Percentiles rank a stretch among this genome's conserved stretches.
These are phyloP conservation scores for Sicyos edulis DNA, from an alignment of 306 rosid genomes.

Conservation along the genomic window DNA sequence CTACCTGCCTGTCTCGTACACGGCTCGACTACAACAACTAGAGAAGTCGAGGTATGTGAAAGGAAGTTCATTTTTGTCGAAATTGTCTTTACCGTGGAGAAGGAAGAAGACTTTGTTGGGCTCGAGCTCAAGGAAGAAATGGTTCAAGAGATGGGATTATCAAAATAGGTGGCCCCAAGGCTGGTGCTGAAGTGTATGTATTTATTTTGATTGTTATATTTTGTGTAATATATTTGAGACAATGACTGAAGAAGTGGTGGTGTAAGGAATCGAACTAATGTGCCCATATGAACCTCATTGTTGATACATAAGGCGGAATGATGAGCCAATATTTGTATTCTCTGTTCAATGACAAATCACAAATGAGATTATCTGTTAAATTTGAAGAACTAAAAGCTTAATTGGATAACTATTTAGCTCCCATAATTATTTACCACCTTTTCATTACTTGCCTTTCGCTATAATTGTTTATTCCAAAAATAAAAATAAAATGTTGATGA, in stretches of 20 bases:
- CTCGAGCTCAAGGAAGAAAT: constrained; percentile 28
- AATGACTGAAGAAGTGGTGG: background rate
- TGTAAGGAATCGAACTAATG: too few species aligned
- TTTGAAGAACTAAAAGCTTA: background rate
- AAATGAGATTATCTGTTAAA: background rate
- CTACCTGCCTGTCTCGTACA: constrained; percentile 12
- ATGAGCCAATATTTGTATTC: background rate
- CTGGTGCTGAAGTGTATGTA: constrained; percentile 38
- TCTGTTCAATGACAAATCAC: background rate
- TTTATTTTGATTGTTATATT: background rate
- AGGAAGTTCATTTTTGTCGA: constrained; percentile 23
- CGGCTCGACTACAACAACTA: constrained; percentile 6
- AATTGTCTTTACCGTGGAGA: constrained; percentile 25
- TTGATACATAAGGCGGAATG: background rate
- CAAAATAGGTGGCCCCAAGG: constrained; percentile 70
- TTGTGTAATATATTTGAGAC: background rate
- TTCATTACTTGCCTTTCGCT: too few species aligned
- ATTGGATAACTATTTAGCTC: background rate
- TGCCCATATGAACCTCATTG: too few species aligned
- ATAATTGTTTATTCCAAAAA: too few species aligned
- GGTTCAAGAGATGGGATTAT: constrained; percentile 46
- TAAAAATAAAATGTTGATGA: too few species aligned
- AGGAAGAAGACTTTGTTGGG: constrained; percentile 33
- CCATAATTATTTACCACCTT: too few species aligned
- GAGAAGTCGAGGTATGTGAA: background rate